Conservation (phyloP, 2,329 filamentous ascomycete genomes). For the Nemania serpens region DNA sequence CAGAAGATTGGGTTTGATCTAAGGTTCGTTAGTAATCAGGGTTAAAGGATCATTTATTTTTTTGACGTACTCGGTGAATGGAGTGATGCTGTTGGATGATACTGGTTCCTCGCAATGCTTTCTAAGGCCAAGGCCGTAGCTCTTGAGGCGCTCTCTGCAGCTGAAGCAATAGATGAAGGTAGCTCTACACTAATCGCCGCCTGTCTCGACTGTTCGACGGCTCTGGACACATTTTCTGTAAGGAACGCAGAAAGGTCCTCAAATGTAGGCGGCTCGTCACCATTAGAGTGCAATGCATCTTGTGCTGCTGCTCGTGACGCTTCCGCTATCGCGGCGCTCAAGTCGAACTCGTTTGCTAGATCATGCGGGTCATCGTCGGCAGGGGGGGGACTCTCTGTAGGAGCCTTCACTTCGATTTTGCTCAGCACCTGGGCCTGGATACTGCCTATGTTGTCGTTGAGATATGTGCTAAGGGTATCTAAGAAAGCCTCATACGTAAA, state of each 20-base stretch:
- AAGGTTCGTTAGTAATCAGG: constrained; percentile 13
- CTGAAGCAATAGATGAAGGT: constrained; percentile 39
- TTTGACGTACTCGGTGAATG: constrained; percentile 34
- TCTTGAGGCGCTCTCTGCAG: constrained; percentile 41
- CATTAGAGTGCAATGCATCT: constrained; percentile 31
- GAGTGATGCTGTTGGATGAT: constrained; percentile 40
- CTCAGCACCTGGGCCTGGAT: constrained; percentile 38
- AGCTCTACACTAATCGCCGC: constrained; percentile 33
- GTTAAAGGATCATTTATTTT: neutral
- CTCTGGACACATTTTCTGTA: constrained; percentile 39
- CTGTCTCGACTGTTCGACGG: constrained; percentile 39
- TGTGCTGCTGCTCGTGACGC: constrained; percentile 42
- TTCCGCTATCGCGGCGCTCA: constrained; percentile 42
- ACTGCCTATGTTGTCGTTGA: constrained; percentile 41
- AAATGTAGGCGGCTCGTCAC: constrained; percentile 28
- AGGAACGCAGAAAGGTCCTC: constrained; percentile 41
- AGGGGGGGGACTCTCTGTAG: constrained; percentile 30
- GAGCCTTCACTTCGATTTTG: constrained; percentile 31
- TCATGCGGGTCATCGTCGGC: constrained; percentile 28
- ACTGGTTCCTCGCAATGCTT: constrained; percentile 42
- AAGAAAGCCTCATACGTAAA: constrained; percentile 43
- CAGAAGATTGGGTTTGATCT: constrained; percentile 32
- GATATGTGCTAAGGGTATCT: constrained; percentile 40
- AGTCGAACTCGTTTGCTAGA: constrained; percentile 37
- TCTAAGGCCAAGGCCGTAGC: constrained; percentile 41